Percentiles rank a stretch among this genome's conserved stretches.
phyloP scores from a whole-genome alignment of 2,329 filamentous ascomycete genomes.

The Sphaerulina populicola region DNA sequence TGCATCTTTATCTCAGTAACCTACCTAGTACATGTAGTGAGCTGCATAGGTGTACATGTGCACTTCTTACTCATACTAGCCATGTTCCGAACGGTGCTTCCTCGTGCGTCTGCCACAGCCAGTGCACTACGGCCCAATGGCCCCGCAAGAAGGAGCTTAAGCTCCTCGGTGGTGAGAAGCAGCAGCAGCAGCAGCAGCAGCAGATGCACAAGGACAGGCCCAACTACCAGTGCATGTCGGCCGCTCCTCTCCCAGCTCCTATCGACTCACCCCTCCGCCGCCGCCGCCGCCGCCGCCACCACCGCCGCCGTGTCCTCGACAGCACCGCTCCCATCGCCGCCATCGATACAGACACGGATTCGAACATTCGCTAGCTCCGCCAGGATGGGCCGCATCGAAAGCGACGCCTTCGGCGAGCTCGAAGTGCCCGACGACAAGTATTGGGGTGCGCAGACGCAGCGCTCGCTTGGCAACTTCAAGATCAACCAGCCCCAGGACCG shows the following conservation, averaged over 20 bases:
- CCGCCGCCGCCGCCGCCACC: neutral
- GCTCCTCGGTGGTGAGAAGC: neutral
- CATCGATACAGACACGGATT: neutral
- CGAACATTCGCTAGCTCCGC: slow-evolving; percentile 29
- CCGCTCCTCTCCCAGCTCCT: neutral
- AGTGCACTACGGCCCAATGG: slow-evolving; percentile 10
- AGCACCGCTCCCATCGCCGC: neutral
- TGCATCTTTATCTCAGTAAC: too few species aligned
- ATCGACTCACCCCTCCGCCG: slow-evolving; percentile 3
- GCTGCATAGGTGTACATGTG: too few species aligned
- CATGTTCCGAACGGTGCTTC: slow-evolving; percentile 18
- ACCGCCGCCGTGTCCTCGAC: neutral
- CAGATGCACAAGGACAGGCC: too few species aligned
- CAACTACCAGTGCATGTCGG: slow-evolving; percentile 1
- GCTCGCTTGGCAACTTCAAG: slow-evolving; percentile 93
- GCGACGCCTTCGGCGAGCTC: slow-evolving; percentile 95
- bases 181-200: too few species aligned
- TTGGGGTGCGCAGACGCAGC: slow-evolving; percentile 97
- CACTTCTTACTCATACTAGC: neutral
- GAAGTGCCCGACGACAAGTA: slow-evolving; percentile 88
- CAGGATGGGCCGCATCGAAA: slow-evolving; percentile 60
- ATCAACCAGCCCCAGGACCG: slow-evolving; percentile 99
- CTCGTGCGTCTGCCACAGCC: slow-evolving; percentile 12
- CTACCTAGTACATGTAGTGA: too few species aligned
- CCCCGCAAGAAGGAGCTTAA: slow-evolving; percentile 17